A percentile compares a stretch with the other conserved stretches of the same genome.
Conservation (phyloP, 2,329 filamentous ascomycete genomes). For the Triangularia verruculosa region DNA sequence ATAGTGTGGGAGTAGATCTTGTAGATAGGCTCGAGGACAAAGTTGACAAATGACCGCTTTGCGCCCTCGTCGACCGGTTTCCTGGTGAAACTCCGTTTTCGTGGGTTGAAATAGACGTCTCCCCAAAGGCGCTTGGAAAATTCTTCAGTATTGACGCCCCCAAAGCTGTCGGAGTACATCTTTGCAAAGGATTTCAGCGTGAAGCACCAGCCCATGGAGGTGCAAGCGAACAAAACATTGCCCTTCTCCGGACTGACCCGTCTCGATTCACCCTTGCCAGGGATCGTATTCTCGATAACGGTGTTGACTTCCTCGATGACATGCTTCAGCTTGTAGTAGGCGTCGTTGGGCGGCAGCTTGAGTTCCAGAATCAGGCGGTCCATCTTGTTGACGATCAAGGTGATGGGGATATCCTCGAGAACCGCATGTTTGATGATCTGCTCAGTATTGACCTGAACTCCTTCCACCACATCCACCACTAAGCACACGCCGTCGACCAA, state of each 20-base stretch:
- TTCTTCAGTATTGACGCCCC: conserved; percentile 75
- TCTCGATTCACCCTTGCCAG: conserved; percentile 73
- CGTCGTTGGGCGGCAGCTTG: conserved; percentile 89
- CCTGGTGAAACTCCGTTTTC: conserved; percentile 84
- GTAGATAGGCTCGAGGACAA: conserved; percentile 94
- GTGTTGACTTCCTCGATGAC: conserved; percentile 99
- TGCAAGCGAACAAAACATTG: conserved; percentile 95
- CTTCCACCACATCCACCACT: conserved; percentile 94
- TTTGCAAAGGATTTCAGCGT: conserved; percentile 90
- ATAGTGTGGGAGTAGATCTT: conserved; percentile 96
- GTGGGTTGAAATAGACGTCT: conserved; percentile 92
- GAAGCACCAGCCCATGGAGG: conserved; percentile 94
- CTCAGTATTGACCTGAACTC: conserved; percentile 97
- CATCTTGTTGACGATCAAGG: conserved; percentile 94
- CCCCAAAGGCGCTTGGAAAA: conserved; percentile 90
- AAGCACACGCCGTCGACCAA: conserved; percentile 89
- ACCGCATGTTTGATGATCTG: conserved; percentile 96
- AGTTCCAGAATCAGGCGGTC: conserved; percentile 91
- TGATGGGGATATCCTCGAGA: conserved; percentile 82
- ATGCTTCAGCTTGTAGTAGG: conserved; percentile 98
- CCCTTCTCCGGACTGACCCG: conserved; percentile 93
- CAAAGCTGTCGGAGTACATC: conserved; percentile 90
- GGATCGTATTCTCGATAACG: conserved; percentile 82
- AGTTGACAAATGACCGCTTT: conserved; percentile 87
- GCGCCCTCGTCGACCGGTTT: conserved; percentile 79